Base-by-base conservation (phyloP, 2,329 filamentous ascomycete genomes). In the Elsinoe arachidis region DNA sequence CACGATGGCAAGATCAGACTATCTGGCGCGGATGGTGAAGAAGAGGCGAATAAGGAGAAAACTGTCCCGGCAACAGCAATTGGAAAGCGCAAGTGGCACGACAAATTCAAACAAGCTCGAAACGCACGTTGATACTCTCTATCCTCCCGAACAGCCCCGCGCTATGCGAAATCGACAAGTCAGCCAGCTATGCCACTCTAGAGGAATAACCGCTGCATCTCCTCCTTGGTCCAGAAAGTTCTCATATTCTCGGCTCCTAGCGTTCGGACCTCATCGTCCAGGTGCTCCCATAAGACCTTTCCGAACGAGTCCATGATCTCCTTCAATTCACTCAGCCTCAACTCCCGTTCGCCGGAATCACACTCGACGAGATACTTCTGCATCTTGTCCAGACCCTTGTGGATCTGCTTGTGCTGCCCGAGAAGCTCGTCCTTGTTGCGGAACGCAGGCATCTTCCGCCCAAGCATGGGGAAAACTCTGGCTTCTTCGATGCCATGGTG, bases 171-270 rank as follows among this genome's bases (percentile, higher is more conserved):
- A 19, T 37, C 15, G 3, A 43, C 3, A 3, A 10, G 23, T 37
- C 53, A 11, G 21, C 49, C 65, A 64, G 39, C 14, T 11, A 21
- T 43, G 10, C 17, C 10, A 43, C n/a, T 23, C 21, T 46, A 90
- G 75, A 90, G 88, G 0, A 81, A 83, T 73, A 93, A 78, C 54
- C 74, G 72, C 69, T 72, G 75, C 70, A 96, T 84, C 77, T 96
- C 90, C 47, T 88, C 82, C 60, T 83, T 63, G 0, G 78, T 86
- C 88, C 88, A 96, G 70, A 87, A 90, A 70, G 78, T 82, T 63
- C 88, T 79, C 90, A 96, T 95, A 69, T 92, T 95, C 70, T 93
- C 87, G 44, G 90, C 90, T 1, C 85, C 82, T 33, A 96, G 71
- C 63, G 87, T 81, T 70, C 78, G 75, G 6, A 96, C 90, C 77